Evolutionary conservation across 169 alveolate genomes (phyloP), one percentile per base, ranked within the genome.

Genomic region (Cryptosporidium ubiquitum): DNA sequence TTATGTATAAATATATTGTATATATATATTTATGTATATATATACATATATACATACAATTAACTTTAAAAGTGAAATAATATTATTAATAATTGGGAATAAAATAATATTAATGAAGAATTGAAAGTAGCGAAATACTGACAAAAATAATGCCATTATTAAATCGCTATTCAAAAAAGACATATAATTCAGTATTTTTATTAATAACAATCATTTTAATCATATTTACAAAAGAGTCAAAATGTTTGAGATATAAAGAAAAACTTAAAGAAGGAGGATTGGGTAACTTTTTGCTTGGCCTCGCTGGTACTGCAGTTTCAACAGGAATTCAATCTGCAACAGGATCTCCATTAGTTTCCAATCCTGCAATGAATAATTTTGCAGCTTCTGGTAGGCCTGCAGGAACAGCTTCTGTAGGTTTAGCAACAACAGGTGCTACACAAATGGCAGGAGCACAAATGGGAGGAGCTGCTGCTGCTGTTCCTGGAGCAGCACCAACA

Each of bases 291-390:
- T 73, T 73, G 20, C 85, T 73, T 55, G 85, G 85, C 12, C 39
- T 73, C 33, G 85, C 85, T 29, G 85, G 85, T 40, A 29, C 68
- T 52, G 85, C 85, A 37, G 58, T 73, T 73, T 55, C 71, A 5
- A 49, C 69, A 6, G 85, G 85, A 33, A 31, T 73, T 31, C 85
- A 73, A 39, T 10, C 44, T 14, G 85, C 85, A 73, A 73, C 85
- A 18, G 85, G 85, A 5, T 79, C 89, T 10, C 89, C 89, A n/a
- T 37, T 79, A 0, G 10, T 79, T 79, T 16, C 69, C 5, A 79
- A 79, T 61, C 89, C 89, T 2, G 73, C 89, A 57, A 66, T 66
- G 71, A 16, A 4, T 29, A 39, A 5, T 20, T 33, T 18, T 7
- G 85, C 70, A 18, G 0, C 44, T 31, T 5, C 39, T 16, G 35